A percentile compares a stretch with the other conserved stretches of the same genome.
These are phyloP conservation scores for Dactylonectria estremocensis DNA, from an alignment of 2,329 filamentous ascomycete species.

Conservation along the genomic window DNA sequence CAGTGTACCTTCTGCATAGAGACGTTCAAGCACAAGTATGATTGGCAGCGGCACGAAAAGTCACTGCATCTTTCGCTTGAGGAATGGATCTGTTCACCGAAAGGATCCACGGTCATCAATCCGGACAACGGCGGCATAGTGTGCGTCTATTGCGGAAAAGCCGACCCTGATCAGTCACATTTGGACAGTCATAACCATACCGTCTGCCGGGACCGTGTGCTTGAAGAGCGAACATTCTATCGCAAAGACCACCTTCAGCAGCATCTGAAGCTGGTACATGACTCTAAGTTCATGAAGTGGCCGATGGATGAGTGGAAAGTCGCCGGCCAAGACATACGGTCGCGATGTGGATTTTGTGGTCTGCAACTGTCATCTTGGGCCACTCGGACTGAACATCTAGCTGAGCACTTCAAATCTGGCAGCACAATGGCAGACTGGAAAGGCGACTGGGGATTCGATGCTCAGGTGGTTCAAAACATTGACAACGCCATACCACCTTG, in stretches of 20 bases:
- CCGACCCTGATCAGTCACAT: slow-evolving; percentile 51
- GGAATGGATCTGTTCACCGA: slow-evolving; percentile 59
- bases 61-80: slow-evolving; percentile 60
- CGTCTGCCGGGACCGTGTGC: slow-evolving; percentile 64
- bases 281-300: slow-evolving; percentile 56
- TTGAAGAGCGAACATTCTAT: slow-evolving; percentile 59
- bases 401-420: slow-evolving; percentile 57
- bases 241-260: slow-evolving; percentile 59
- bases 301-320: slow-evolving; percentile 61
- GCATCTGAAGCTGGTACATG: slow-evolving; percentile 56
- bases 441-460: slow-evolving; percentile 58
- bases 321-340: slow-evolving; percentile 46
- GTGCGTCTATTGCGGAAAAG: slow-evolving; percentile 55
- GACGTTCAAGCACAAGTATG: slow-evolving; percentile 59
- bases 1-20: slow-evolving; percentile 63
- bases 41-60: slow-evolving; percentile 65
- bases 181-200: slow-evolving; percentile 52
- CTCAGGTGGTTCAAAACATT: slow-evolving; percentile 53
- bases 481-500: slow-evolving; percentile 58
- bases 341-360: slow-evolving; percentile 57
- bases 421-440: slow-evolving; percentile 58
- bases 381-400: slow-evolving; percentile 55
- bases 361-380: slow-evolving; percentile 53
- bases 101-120: slow-evolving; percentile 54
- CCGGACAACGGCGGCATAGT: slow-evolving; percentile 55